Evolutionary conservation across 2,329 filamentous ascomycete species (phyloP), one percentile per base, ranked within the genome.

Genomic region (Arthrobotrys megalospora): DNA sequence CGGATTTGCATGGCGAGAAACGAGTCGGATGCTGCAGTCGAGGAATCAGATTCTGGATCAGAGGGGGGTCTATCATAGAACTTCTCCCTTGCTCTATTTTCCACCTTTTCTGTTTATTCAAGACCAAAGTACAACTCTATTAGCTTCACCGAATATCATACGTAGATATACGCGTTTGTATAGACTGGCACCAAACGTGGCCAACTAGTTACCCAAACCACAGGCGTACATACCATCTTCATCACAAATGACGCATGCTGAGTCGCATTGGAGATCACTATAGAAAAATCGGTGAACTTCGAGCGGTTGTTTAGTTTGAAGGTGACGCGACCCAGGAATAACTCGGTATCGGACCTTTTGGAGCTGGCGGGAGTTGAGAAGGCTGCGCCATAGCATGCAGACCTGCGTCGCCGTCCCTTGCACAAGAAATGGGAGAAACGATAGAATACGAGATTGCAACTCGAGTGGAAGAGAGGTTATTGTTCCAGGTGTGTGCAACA

Each of bases 391-490:
- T 2, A 41, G 16, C 16, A 16, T 10, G 5, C 53, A 60, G 12
- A 60, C 34, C 7, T 60, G 16, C 3, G 14, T 55, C 7, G 52
- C 52, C 16, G 2, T 60, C 1, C 36, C 53, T 24, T 41, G 53
- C 14, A 8, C 24, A 14, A 60, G 6, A 1, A 60, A 14, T 4
- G 34, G 32, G 0, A 60, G 21, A 28, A 60, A 60, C 1, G n/a
- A 41, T 3, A 43, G 19, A n/a, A 60, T 43, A 21, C 21, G 34
- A 60, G 36, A 60, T 43, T 43, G 36, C 6, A 60, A 5, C 55
- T 60, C 55, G 10, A 60, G 19, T 3, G 55, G 55, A 10, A 60
- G 55, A 2, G 55, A 43, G 10, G 7, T 5, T 11, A 60, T 60
- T 36, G 52, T 21, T 36, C 21, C 7, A 32, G 48, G 48, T 28